A percentile compares a stretch with the other conserved stretches of the same genome.
These are phyloP conservation scores for Polyrhizophydium stewartii DNA, from an alignment of 371 early-diverging fungal species.

Conservation along the genomic window DNA sequence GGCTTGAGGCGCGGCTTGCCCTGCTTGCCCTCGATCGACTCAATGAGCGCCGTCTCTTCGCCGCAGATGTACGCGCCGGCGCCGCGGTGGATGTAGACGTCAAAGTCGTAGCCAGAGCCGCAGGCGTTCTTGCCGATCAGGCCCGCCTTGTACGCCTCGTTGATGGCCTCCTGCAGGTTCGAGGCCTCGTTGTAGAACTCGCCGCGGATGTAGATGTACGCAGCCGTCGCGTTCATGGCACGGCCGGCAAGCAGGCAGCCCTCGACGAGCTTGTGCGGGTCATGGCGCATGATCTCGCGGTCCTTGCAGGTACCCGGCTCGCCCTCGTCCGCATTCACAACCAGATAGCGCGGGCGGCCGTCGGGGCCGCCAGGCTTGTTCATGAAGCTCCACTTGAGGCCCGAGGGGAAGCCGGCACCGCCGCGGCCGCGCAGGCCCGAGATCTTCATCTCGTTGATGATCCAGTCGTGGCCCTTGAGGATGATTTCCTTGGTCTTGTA, in stretches of 20 bases:
- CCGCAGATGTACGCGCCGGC: slow-evolving; percentile 98
- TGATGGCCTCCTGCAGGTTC: slow-evolving; percentile 90
- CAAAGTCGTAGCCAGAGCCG: slow-evolving; percentile 93
- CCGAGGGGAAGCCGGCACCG: slow-evolving; percentile 97
- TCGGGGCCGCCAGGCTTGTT: slow-evolving; percentile 72
- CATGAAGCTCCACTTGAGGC: slow-evolving; percentile 98
- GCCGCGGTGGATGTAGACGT: slow-evolving; percentile 94
- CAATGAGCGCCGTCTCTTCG: slow-evolving; percentile 96
- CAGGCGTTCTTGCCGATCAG: slow-evolving; percentile 98
- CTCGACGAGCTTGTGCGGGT: slow-evolving; percentile 97
- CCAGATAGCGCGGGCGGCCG: slow-evolving; percentile 83
- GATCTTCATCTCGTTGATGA: slow-evolving; percentile 92
- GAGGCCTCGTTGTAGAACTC: slow-evolving; percentile 97
- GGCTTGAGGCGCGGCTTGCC: slow-evolving; percentile 98
- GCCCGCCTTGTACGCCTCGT: slow-evolving; percentile 94
- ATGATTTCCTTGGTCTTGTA: slow-evolving; percentile 97
- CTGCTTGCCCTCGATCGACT: slow-evolving; percentile 96
- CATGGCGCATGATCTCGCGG: slow-evolving; percentile 96
- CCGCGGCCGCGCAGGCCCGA: slow-evolving; percentile 96
- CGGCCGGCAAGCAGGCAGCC: slow-evolving; percentile 95
- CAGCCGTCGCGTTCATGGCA: slow-evolving; percentile 95
- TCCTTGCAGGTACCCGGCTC: slow-evolving; percentile 99
- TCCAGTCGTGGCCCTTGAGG: slow-evolving; percentile 95
- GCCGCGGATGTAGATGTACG: slow-evolving; percentile 97
- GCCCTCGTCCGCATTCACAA: slow-evolving; percentile 97